These are phyloP conservation scores for Gossypium thurberi DNA, from an alignment of 345 rosid genomes.

Conservation along the genomic window DNA sequence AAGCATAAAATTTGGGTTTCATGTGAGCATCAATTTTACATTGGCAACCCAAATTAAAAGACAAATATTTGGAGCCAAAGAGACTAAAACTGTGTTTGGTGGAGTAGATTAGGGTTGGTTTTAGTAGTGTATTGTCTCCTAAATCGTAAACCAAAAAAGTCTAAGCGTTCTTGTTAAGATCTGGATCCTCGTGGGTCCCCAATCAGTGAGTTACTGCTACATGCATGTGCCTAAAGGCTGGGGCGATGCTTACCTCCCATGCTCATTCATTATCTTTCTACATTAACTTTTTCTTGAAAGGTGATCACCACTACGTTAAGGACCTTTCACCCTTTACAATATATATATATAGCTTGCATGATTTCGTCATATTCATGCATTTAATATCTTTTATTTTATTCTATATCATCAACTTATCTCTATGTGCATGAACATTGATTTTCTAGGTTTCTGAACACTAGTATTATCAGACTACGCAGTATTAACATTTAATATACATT, in stretches of 20 bases:
- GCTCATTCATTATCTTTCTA: constrained; percentile 17
- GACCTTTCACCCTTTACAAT: constrained; percentile 1
- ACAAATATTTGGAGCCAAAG: neutral
- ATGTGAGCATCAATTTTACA: neutral
- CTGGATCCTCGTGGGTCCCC: constrained; percentile 28
- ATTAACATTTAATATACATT: neutral
- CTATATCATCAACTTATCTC: neutral
- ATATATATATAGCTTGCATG: neutral
- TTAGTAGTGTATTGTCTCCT: constrained; percentile 19
- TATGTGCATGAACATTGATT: constrained; percentile 7
- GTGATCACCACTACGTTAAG: constrained; percentile 8
- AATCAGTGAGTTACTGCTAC: constrained; percentile 20
- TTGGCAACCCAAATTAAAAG: neutral
- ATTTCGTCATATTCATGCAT: constrained; percentile 8
- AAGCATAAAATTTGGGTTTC: constrained; percentile 19
- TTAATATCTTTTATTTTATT: neutral
- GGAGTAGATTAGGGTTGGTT: neutral
- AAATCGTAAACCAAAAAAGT: constrained; percentile 19
- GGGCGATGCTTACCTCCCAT: constrained; percentile 31
- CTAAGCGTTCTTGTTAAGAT: neutral
- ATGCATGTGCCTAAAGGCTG: constrained; percentile 56
- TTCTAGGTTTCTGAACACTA: constrained; percentile 6
- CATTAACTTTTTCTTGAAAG: constrained; percentile 17
- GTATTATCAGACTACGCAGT: neutral
- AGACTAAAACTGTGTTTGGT: neutral